Evolutionary conservation across 148 eudicot species (phyloP).

Genomic region (Diospyros kaki): DNA sequence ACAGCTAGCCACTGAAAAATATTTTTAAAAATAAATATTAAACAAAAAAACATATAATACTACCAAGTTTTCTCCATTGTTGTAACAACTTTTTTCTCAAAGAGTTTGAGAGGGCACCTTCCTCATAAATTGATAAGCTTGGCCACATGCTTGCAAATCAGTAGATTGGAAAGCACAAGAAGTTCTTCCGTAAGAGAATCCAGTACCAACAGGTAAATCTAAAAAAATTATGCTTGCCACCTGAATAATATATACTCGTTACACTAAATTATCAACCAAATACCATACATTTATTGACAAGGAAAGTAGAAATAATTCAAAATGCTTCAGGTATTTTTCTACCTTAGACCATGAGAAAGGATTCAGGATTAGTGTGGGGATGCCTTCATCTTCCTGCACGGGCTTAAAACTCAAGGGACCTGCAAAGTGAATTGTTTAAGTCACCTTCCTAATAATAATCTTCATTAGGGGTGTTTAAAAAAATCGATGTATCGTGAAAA

Average conservation of each 20-base stretch:
- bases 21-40: not conserved
- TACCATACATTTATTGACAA: not conserved
- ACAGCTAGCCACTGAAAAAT: conserved; percentile 14
- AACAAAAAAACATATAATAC: not conserved
- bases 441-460: not conserved
- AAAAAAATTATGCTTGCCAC: conserved; percentile 61
- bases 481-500: too few relatives aligned
- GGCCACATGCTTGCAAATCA: conserved; percentile 33
- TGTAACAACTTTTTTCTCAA: not conserved
- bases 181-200: conserved; percentile 64
- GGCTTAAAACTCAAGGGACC: conserved; percentile 45
- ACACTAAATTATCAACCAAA: not conserved
- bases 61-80: too few relatives aligned
- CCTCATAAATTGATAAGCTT: conserved; percentile 35
- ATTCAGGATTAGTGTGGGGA: conserved; percentile 35
- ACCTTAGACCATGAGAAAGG: conserved; percentile 53
- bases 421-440: conserved; percentile 6
- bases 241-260: conserved; percentile 18
- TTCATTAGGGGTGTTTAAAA: too few relatives aligned
- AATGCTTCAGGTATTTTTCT: not conserved
- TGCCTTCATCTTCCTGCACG: conserved; percentile 20
- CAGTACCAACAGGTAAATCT: conserved; percentile 67
- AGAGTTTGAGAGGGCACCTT: conserved; percentile 34
- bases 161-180: conserved; percentile 28
- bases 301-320: not conserved